Evolutionary conservation across 169 alveolate genomes (phyloP), one percentile per base, ranked within the genome.

Genomic region (Plasmodium fragile): DNA sequence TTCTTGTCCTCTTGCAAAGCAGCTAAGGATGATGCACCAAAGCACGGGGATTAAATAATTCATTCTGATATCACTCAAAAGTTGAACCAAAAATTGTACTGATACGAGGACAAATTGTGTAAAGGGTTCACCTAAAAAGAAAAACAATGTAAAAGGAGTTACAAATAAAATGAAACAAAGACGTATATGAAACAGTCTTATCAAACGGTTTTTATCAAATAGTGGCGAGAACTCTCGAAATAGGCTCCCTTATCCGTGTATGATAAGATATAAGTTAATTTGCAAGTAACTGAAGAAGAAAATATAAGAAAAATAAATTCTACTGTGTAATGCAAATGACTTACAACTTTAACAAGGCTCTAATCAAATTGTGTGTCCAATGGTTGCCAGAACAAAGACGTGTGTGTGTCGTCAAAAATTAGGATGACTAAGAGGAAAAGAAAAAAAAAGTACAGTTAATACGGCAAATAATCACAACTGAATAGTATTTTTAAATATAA

Each of bases 1-100:
- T 79, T 89, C 94, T 89, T 89, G 94, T 22, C 94, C 91, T 18
- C 69, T 89, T 39, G 53, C 82, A 78, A 55, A 18, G 71, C 73
- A 85, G 16, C 80, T 85, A 65, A 85, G 53, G 36, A 85, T 28
- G 13, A 53, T 36, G 34, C 69, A 85, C 70, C 77, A 85, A n/a
- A 85, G 39, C 25, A 52, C 18, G 39, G 36, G 22, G 43, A 85
- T 73, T 85, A 85, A 59, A 85, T 85, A 77, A 73, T 73, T 45
- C 93, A 85, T 85, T 75, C 82, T 73, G 69, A 41, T 75, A 30
- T 43, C 28, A 83, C 32, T 11, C 32, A 71, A 79, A 65, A 25
- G 30, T 18, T 65, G 75, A 65, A 65, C 4, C 25, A 65, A 22
- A 22, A 65, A 65, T 25, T 65, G 75, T 7, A 28, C 10, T 65